These are phyloP conservation scores for Stagonosporopsis vannaccii DNA, from an alignment of 2,329 filamentous ascomycete species.

Conservation along the genomic window DNA sequence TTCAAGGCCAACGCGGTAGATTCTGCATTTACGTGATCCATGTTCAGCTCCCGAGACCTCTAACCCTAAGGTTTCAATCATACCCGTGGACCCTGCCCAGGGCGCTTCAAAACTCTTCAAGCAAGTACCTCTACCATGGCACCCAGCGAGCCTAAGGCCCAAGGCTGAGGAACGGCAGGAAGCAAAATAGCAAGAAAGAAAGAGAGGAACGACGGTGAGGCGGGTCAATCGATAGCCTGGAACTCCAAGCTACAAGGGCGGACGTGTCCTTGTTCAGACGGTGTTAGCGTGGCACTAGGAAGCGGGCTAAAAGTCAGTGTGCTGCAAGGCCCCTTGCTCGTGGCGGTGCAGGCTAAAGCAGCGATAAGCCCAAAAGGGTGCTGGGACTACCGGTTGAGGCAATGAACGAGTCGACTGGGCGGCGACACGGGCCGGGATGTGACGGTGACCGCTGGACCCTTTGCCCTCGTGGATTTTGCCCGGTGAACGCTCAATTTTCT, in stretches of 20 bases:
- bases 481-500: neutral
- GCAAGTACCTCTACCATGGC: constrained; percentile 22
- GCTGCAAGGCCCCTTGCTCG: constrained; percentile 4
- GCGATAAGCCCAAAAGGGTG: constrained; percentile 5
- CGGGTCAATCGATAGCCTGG: constrained; percentile 17
- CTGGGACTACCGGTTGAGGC: neutral
- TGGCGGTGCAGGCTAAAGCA: constrained; percentile 17
- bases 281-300: constrained; percentile 1
- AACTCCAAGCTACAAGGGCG: constrained; percentile 14
- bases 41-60: neutral
- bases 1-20: neutral
- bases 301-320: neutral
- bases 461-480: constrained; percentile 9
- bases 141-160: constrained; percentile 3
- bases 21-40: neutral
- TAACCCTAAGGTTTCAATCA: neutral
- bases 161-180: constrained; percentile 6
- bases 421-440: constrained; percentile 9
- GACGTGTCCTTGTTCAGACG: constrained; percentile 8
- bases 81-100: neutral
- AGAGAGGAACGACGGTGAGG: neutral
- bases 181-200: neutral
- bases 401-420: constrained; percentile 2
- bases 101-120: neutral
- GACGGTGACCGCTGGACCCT: neutral